Evolutionary conservation across 1,139 yeast genomes (phyloP).

Genomic region (Kurtzmaniella quercitrusa): DNA sequence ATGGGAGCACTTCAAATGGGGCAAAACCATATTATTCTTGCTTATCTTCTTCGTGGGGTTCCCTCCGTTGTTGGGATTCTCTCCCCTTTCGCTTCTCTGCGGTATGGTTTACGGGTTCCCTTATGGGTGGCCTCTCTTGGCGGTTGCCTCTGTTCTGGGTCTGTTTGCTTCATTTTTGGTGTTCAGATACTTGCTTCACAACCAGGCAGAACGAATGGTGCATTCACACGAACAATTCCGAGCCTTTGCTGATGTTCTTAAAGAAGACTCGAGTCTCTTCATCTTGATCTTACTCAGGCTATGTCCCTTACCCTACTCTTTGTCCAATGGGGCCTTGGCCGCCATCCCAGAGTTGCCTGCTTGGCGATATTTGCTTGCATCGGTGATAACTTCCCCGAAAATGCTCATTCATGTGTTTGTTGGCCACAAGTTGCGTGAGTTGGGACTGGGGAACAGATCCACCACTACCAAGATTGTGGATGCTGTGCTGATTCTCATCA

Average conservation of each 20-base stretch:
- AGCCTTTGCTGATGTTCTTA: slow-evolving; percentile 70
- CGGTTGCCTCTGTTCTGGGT: slow-evolving; percentile 67
- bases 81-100: slow-evolving; percentile 59
- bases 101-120: slow-evolving; percentile 87
- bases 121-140: slow-evolving; percentile 73
- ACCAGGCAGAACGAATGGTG: slow-evolving; percentile 47
- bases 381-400: slow-evolving; percentile 76
- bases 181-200: slow-evolving; percentile 57
- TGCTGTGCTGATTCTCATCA: slow-evolving; percentile 54
- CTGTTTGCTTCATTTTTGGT: slow-evolving; percentile 67
- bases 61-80: slow-evolving; percentile 88
- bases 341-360: slow-evolving; percentile 73
- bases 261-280: slow-evolving; percentile 58
- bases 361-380: slow-evolving; percentile 63
- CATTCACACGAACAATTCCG: slow-evolving; percentile 61
- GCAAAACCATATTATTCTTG: slow-evolving; percentile 50
- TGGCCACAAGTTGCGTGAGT: slow-evolving; percentile 69
- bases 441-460: slow-evolving; percentile 58
- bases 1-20: slow-evolving; percentile 43
- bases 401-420: slow-evolving; percentile 71
- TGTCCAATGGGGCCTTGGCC: slow-evolving; percentile 89
- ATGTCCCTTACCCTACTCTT: slow-evolving; percentile 90
- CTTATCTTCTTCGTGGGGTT: slow-evolving; percentile 49
- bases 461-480: slow-evolving; percentile 55
- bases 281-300: slow-evolving; percentile 69